Evolutionary conservation across 2,329 filamentous ascomycete genomes (phyloP).

Genomic region (Thielaviopsis ethacetica): DNA sequence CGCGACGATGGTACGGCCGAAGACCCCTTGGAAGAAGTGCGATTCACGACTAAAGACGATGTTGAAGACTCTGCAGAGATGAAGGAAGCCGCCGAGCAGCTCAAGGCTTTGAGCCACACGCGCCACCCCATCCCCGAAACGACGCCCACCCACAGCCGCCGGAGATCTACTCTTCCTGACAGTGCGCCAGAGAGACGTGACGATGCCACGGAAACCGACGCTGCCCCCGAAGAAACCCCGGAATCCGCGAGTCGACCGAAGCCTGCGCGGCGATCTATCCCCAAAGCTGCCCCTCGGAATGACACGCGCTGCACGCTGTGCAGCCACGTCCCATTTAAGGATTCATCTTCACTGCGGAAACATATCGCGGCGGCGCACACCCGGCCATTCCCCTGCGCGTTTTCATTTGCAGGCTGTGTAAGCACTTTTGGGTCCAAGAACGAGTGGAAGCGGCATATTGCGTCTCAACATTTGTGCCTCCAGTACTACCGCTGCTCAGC

Average conservation of each 20-base stretch:
- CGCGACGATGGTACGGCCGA: constrained; percentile 3
- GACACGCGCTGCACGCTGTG: constrained; percentile 46
- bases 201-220: constrained; percentile 23
- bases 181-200: constrained; percentile 20
- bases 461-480: constrained; percentile 69
- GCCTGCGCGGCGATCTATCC: constrained; percentile 29
- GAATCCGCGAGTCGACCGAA: constrained; percentile 20
- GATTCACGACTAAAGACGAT: constrained; percentile 16
- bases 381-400: constrained; percentile 68
- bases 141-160: constrained; percentile 18
- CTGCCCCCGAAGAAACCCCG: constrained; percentile 17
- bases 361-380: constrained; percentile 54
- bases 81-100: constrained; percentile 50
- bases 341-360: constrained; percentile 48
- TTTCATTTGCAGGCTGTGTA: constrained; percentile 66
- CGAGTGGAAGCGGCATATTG: constrained; percentile 93
- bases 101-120: constrained; percentile 49
- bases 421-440: constrained; percentile 87
- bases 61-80: constrained; percentile 51
- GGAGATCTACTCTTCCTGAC: constrained; percentile 22
- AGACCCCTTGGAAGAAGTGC: constrained; percentile 8
- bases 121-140: constrained; percentile 27
- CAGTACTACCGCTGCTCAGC: constrained; percentile 48
- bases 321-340: constrained; percentile 49
- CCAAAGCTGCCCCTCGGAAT: constrained; percentile 34